Conservation (phyloP, 2,329 filamentous ascomycete genomes). For the Cercospora canescens region DNA sequence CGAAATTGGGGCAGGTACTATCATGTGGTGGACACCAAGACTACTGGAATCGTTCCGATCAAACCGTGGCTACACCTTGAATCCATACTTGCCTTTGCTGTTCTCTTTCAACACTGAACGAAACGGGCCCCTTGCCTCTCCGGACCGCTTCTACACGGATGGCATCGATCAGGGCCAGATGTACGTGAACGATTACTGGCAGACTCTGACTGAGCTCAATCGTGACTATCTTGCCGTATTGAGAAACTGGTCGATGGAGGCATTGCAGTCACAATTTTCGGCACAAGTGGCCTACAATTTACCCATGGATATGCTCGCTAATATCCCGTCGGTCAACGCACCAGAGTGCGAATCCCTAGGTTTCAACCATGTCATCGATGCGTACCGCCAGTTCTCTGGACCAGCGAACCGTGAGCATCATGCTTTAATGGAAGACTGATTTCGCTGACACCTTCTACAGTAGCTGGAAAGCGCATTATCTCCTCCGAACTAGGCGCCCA, state of each 20-base stretch:
- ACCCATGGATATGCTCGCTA: slow-evolving; percentile 36
- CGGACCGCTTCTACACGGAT: slow-evolving; percentile 27
- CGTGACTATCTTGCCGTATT: slow-evolving; percentile 32
- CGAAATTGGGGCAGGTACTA: slow-evolving; percentile 31
- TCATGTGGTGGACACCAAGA: slow-evolving; percentile 32
- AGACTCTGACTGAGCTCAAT: slow-evolving; percentile 34
- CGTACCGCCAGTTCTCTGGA: slow-evolving; percentile 38
- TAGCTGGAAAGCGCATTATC: slow-evolving; percentile 34
- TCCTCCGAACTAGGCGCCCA: slow-evolving; percentile 39
- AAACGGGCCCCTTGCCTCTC: slow-evolving; percentile 24
- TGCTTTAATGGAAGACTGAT: background rate
- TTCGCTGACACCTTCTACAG: background rate
- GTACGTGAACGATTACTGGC: slow-evolving; percentile 34
- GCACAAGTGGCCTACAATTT: slow-evolving; percentile 39
- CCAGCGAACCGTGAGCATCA: slow-evolving; percentile 30
- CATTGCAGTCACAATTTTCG: slow-evolving; percentile 31
- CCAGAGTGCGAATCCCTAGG: slow-evolving; percentile 39
- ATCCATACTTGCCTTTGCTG: slow-evolving; percentile 35
- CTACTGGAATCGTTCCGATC: slow-evolving; percentile 29
- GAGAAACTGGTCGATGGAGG: slow-evolving; percentile 30
- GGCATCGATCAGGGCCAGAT: slow-evolving; percentile 26
- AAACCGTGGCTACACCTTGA: slow-evolving; percentile 32
- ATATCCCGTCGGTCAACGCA: slow-evolving; percentile 34
- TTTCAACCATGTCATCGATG: slow-evolving; percentile 35
- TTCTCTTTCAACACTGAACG: slow-evolving; percentile 27